These are phyloP conservation scores for Clavariopsis aquatica DNA, from an alignment of 495 filamentous ascomycete species.

Conservation along the genomic window DNA sequence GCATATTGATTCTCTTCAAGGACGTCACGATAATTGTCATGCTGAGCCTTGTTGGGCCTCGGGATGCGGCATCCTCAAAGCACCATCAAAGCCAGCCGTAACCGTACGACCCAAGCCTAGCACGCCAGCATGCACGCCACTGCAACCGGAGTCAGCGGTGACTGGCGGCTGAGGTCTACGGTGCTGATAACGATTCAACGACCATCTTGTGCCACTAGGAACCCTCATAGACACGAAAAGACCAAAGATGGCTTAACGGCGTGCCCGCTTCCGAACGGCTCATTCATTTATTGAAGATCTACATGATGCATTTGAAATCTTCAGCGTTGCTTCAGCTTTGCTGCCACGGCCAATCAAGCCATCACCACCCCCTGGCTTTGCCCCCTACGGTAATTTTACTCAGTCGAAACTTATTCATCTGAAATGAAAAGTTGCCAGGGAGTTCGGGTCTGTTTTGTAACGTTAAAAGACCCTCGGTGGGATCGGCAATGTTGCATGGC, in stretches of 20 bases:
- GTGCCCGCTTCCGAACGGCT: conserved; percentile 10
- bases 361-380: not conserved
- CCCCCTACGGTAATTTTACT: not conserved
- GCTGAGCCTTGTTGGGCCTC: too few species aligned
- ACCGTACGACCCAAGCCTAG: not conserved
- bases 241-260: conserved; percentile 2
- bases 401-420: not conserved
- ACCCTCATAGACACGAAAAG: conserved; percentile 27
- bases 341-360: not conserved
- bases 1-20: not conserved
- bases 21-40: conserved; percentile 16
- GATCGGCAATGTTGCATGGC: not conserved
- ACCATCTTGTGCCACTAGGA: conserved; percentile 2
- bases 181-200: conserved; percentile 16
- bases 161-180: conserved; percentile 5
- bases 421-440: not conserved
- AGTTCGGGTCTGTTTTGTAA: not conserved
- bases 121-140: not conserved
- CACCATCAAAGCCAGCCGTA: not conserved
- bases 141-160: too few species aligned
- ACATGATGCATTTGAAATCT: conserved; percentile 9
- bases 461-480: not conserved
- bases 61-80: not conserved
- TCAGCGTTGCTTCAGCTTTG: not conserved
- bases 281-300: conserved; percentile 20